Evolutionary conservation across 129 eudicot genomes (phyloP), one percentile per base, ranked within the genome.

Genomic region (Ambrosia artemisiifolia): DNA sequence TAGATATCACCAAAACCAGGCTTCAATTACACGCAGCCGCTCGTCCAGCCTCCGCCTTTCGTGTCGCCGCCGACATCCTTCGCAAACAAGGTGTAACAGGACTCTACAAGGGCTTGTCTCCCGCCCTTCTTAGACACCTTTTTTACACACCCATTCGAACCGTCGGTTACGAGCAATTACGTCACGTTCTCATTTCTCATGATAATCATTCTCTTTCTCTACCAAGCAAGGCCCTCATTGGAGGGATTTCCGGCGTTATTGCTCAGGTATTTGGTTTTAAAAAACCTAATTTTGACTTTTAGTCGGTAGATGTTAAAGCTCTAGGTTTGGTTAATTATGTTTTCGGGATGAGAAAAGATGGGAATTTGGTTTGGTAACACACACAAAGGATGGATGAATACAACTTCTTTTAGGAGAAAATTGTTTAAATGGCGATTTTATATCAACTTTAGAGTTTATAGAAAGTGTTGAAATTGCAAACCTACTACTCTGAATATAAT

Each of bases 131-230:
- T 2, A 69, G 98, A 48, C 98, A 93, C 49, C 64, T 93, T 36
- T 83, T 93, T 72, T 93, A 93, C 50, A 93, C 96, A 20, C 98
- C 98, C 2, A 80, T 85, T 64, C 84, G 98, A 50, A 90, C 88
- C 67, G 95, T 93, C 3, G 95, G 96, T 3, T 90, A 90, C 51
- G 96, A 93, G 73, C 80, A 85, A 69, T 79, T 93, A 70, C 84
- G 96, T 67, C 80, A 78, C 54, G n/a, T 55, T 65, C 75, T 83
- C 40, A 63, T 73, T 14, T n/a, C 79, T 19, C 80, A 69, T 49
- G 75, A 44, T 13, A 24, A 81, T 49, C 73, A 47, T n/a, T 69
- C 92, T 4, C 80, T 89, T 35, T 79, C 71, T 49, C 57, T 35
- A 19, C 76, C 78, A 75, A 71, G 7, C 56, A 78, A 93, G 71